phyloP scores from a whole-genome alignment of 75 land plant species.

The Pinus albicaulis region DNA sequence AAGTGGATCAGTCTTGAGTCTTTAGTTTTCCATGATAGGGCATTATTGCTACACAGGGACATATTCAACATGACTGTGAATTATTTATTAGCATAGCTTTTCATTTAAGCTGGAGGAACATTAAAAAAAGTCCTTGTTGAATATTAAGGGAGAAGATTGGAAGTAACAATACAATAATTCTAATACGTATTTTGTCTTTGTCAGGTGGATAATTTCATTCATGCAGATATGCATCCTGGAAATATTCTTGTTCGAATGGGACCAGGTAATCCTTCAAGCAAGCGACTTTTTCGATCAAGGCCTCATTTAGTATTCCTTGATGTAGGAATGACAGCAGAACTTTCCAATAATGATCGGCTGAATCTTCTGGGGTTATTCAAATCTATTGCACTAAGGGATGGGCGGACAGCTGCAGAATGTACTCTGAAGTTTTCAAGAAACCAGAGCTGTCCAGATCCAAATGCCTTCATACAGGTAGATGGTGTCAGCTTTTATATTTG shows the following conservation, averaged over 20 bases:
- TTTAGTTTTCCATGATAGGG: no score
- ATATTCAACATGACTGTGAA: no score
- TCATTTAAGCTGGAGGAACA: no score
- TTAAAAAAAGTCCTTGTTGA: no score
- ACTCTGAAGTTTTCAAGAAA: constrained; percentile 70
- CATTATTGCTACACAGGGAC: no score
- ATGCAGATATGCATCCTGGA: constrained; percentile 98
- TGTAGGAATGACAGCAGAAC: constrained; percentile 98
- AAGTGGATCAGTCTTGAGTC: no score
- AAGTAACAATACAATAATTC: no score
- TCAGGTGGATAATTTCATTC: constrained; percentile 90
- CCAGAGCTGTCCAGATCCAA: constrained; percentile 82
- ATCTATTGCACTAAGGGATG: constrained; percentile 81
- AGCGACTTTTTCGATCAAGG: constrained; percentile 42
- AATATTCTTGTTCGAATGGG: constrained; percentile 82
- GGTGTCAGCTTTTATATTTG: background rate
- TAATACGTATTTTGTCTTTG: background rate
- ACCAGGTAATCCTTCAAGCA: constrained; percentile 24
- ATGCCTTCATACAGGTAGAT: constrained; percentile 62
- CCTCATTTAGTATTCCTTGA: constrained; percentile 87
- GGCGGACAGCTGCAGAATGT: constrained; percentile 79
- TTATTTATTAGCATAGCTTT: no score
- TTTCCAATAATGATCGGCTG: constrained; percentile 54
- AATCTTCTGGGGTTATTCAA: constrained; percentile 81
- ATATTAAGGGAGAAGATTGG: no score